phyloP scores from a whole-genome alignment of 75 land plant genomes.

The Picea sitchensis region DNA sequence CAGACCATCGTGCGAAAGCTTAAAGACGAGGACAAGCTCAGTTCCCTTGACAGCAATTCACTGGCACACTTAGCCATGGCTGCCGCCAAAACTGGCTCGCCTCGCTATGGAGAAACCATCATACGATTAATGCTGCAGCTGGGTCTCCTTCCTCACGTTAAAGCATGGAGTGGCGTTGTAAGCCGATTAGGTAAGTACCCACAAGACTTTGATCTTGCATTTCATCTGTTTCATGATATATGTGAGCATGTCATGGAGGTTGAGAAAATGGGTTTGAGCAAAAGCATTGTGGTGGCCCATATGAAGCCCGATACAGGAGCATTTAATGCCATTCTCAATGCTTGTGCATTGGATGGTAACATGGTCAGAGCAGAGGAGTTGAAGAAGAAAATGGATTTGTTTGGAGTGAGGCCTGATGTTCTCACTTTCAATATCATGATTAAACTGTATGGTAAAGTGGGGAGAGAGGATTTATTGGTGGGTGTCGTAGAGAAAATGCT shows the following conservation, averaged over 20 bases:
- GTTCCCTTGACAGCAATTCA: slow-evolving; percentile 25
- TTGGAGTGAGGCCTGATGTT: slow-evolving; percentile 26
- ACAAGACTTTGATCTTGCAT: slow-evolving; percentile 24
- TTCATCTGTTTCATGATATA: slow-evolving; percentile 35
- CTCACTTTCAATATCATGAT: slow-evolving; percentile 46
- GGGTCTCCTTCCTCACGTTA: slow-evolving; percentile 35
- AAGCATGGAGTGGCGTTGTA: slow-evolving; percentile 52
- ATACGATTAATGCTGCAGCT: slow-evolving; percentile 29
- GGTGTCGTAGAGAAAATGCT: slow-evolving; percentile 21
- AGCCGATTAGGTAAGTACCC: slow-evolving; percentile 21
- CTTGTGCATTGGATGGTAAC: slow-evolving; percentile 33
- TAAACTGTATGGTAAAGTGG: slow-evolving; percentile 32
- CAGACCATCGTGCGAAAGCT: slow-evolving; percentile 21
- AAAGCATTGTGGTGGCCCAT: slow-evolving; percentile 12
- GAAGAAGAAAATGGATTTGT: slow-evolving; percentile 1
- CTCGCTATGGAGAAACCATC: slow-evolving; percentile 30
- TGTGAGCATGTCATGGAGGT: slow-evolving; percentile 2
- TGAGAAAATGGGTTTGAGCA: not conserved
- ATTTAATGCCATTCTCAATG: slow-evolving; percentile 46
- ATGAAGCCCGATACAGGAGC: slow-evolving; percentile 46
- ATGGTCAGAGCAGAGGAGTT: slow-evolving; percentile 29
- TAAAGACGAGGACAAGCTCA: not conserved
- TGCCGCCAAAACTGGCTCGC: slow-evolving; percentile 33
- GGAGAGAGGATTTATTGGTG: slow-evolving; percentile 12
- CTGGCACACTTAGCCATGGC: slow-evolving; percentile 40